These are phyloP conservation scores for Herpetomonas tarakana DNA, from an alignment of 208 protist species.

Conservation along the genomic window DNA sequence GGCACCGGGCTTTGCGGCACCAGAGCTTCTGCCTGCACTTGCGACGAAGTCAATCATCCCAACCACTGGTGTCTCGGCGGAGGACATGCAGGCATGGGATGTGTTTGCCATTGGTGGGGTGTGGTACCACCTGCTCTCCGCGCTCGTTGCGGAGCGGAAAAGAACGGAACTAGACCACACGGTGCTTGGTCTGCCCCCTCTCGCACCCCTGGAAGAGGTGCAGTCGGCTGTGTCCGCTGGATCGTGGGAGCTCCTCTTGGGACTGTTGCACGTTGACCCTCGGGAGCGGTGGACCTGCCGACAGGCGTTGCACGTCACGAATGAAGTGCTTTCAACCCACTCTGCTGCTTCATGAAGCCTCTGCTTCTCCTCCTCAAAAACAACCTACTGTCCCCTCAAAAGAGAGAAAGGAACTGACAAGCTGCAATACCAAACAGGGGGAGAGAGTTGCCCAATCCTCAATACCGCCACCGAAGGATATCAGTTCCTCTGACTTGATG, in stretches of 20 bases:
- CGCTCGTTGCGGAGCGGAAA: background rate
- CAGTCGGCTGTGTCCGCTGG: slow-evolving; percentile 1
- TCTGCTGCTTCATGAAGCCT: too few species aligned
- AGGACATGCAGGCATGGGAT: slow-evolving; percentile 21
- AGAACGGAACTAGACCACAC: background rate
- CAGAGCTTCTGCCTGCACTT: slow-evolving; percentile 14
- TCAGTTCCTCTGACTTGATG: too few species aligned
- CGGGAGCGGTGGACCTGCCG: slow-evolving; percentile 5
- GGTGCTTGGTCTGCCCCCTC: background rate
- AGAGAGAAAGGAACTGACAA: too few species aligned
- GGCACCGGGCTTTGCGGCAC: slow-evolving; percentile 13
- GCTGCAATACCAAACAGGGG: too few species aligned
- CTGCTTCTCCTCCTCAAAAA: too few species aligned
- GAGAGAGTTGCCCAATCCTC: too few species aligned
- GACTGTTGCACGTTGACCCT: slow-evolving; percentile 16
- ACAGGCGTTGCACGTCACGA: slow-evolving; percentile 7
- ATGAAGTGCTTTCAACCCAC: slow-evolving; percentile 2
- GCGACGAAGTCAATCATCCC: slow-evolving; percentile 13
- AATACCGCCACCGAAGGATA: too few species aligned
- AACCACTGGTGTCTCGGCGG: slow-evolving; percentile 5
- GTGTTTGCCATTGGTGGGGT: slow-evolving; percentile 20
- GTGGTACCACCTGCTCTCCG: slow-evolving; percentile 17
- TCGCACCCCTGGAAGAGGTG: slow-evolving; percentile 4
- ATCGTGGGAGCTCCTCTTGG: slow-evolving; percentile 11
- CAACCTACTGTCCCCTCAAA: too few species aligned